A percentile compares a stretch with the other conserved stretches of the same genome.
phyloP scores from a whole-genome alignment of 495 filamentous ascomycete genomes.

The Letharia lupina region DNA sequence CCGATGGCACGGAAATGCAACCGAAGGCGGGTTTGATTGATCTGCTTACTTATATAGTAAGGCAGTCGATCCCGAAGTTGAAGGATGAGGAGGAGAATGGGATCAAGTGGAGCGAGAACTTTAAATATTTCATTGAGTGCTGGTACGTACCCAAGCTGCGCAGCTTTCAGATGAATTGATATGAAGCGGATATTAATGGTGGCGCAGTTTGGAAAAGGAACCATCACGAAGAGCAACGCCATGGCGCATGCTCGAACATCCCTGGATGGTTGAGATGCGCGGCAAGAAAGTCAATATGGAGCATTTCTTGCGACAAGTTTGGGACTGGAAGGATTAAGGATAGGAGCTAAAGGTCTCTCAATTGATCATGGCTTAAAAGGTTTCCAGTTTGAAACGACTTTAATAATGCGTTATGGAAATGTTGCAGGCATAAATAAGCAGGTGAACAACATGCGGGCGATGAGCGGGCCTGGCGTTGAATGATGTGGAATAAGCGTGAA shows the following conservation, averaged over 20 bases:
- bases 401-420: neutral
- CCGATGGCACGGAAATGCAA: slow-evolving; percentile 87
- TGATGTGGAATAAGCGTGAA: neutral
- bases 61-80: slow-evolving; percentile 88
- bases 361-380: neutral
- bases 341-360: neutral
- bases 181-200: slow-evolving; percentile 7
- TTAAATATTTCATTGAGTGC: slow-evolving; percentile 99
- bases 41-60: slow-evolving; percentile 91
- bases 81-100: slow-evolving; percentile 79
- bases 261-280: slow-evolving; percentile 95
- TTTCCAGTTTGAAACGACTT: neutral
- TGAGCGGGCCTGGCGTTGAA: neutral
- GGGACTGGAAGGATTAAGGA: slow-evolving; percentile 71
- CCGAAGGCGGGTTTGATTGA: slow-evolving; percentile 85
- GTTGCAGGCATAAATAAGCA: neutral
- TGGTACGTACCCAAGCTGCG: slow-evolving; percentile 59
- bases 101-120: slow-evolving; percentile 89
- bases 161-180: neutral
- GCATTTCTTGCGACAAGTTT: slow-evolving; percentile 82
- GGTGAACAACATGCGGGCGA: neutral
- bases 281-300: slow-evolving; percentile 95
- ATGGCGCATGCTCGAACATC: slow-evolving; percentile 98
- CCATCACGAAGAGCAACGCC: slow-evolving; percentile 75
- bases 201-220: slow-evolving; percentile 82